These are phyloP conservation scores for Microbotryum saponariae DNA, from an alignment of 1,284 basidiomycete species.

Conservation along the genomic window DNA sequence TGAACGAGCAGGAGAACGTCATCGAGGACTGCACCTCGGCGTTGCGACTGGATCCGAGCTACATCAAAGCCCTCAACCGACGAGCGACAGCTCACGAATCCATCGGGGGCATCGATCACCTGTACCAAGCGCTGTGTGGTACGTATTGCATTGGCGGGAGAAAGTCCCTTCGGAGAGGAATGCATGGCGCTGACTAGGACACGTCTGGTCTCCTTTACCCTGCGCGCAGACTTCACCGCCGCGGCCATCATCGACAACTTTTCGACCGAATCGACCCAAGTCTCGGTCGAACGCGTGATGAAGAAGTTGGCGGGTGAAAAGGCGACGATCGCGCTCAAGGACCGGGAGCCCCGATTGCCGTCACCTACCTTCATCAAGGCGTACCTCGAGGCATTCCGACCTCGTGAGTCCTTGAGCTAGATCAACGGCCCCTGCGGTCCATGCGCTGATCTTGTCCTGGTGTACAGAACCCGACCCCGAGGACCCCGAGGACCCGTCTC, in stretches of 20 bases:
- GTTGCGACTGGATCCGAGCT: constrained; percentile 71
- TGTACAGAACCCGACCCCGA: constrained; percentile 56
- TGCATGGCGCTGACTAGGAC: not conserved
- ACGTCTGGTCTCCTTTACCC: not conserved
- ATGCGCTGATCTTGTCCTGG: not conserved
- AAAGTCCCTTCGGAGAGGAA: too few species aligned
- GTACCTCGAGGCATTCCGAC: constrained; percentile 90
- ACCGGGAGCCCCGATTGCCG: constrained; percentile 73
- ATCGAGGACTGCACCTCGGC: constrained; percentile 88
- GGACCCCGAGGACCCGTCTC: constrained; percentile 65
- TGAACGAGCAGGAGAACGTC: constrained; percentile 71
- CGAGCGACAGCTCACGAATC: constrained; percentile 79
- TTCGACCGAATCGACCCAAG: constrained; percentile 68
- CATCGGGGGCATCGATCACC: constrained; percentile 57
- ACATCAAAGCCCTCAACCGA: constrained; percentile 93
- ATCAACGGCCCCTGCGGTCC: not conserved
- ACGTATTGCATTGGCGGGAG: constrained; percentile 25
- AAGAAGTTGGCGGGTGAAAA: constrained; percentile 71
- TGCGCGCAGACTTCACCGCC: constrained; percentile 78
- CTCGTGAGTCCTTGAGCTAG: constrained; percentile 50
- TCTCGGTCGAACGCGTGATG: constrained; percentile 82
- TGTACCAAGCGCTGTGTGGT: constrained; percentile 66
- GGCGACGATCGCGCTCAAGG: constrained; percentile 61
- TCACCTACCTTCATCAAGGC: constrained; percentile 89
- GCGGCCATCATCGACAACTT: constrained; percentile 91